phyloP scores from a whole-genome alignment of 345 rosid genomes.

The Eucalyptus marginata region DNA sequence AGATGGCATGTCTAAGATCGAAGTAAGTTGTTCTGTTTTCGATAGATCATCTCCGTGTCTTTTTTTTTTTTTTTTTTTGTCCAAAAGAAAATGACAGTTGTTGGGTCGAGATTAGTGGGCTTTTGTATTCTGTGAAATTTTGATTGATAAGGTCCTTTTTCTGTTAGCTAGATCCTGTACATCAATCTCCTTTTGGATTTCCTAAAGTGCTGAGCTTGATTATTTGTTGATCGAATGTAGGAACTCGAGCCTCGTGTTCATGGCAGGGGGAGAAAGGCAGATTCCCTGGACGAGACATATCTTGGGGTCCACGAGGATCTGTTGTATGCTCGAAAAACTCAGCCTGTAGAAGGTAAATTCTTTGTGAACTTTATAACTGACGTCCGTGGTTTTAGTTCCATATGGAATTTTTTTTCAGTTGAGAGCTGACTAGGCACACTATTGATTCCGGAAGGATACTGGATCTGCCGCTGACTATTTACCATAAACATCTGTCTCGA shows the following conservation, averaged over 20 bases:
- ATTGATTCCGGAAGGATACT: background rate
- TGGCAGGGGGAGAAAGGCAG: conserved; percentile 71
- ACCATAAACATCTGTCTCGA: background rate
- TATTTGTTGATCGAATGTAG: conserved; percentile 12
- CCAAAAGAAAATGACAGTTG: background rate
- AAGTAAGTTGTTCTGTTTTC: conserved; percentile 25
- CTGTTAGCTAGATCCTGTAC: background rate
- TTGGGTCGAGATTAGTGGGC: background rate
- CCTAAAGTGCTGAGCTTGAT: background rate
- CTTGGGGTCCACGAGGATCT: conserved; percentile 71
- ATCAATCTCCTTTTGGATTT: background rate
- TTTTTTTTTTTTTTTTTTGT: background rate
- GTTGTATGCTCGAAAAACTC: conserved; percentile 79
- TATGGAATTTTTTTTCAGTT: background rate
- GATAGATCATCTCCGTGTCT: background rate
- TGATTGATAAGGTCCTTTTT: background rate
- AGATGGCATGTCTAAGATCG: conserved; percentile 92
- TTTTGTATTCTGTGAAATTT: background rate
- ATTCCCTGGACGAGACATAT: conserved; percentile 75
- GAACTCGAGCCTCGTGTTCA: conserved; percentile 74
- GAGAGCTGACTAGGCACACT: background rate
- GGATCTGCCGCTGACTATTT: background rate
- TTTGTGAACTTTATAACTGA: background rate
- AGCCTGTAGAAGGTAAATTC: conserved; percentile 68
- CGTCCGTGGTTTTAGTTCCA: background rate